Percentiles rank a stretch among this genome's conserved stretches.
Evolutionary conservation across 1,139 yeast genomes (phyloP).

Genomic region (Tardiomyces depauwii): DNA sequence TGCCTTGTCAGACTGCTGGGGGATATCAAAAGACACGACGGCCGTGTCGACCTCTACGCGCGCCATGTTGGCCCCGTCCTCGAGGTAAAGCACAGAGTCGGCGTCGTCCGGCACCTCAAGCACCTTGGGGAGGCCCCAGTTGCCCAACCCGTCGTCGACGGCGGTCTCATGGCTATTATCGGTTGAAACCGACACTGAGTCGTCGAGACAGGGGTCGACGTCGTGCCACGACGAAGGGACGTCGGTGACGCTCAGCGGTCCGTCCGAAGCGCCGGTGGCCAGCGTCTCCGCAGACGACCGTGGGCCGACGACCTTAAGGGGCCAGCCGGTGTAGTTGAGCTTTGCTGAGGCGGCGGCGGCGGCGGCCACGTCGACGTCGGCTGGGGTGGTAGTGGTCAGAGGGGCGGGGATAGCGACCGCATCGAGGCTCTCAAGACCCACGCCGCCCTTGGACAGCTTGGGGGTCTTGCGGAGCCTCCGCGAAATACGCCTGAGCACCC

Average conservation of each 20-base stretch:
- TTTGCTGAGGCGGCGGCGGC: not conserved
- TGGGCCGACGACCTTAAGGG: not conserved
- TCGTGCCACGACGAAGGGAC: not conserved
- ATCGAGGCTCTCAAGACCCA: slow-evolving; percentile 2
- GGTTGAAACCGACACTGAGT: slow-evolving; percentile 1
- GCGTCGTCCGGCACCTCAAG: slow-evolving; percentile 9
- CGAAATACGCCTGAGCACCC: not conserved
- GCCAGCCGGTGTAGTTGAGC: slow-evolving; percentile 1
- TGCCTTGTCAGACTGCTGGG: not conserved
- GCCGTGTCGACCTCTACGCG: not conserved
- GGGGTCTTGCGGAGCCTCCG: not conserved
- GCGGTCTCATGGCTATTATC: slow-evolving; percentile 2
- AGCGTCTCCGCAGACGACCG: not conserved
- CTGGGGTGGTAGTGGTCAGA: not conserved
- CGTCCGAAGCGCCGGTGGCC: not conserved
- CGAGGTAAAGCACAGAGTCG: slow-evolving; percentile 5
- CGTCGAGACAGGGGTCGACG: not conserved
- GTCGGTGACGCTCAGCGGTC: not conserved
- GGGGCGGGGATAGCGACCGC: slow-evolving; percentile 3
- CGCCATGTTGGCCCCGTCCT: slow-evolving; percentile 3
- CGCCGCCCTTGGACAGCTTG: not conserved
- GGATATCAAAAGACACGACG: not conserved
- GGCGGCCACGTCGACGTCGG: not conserved
- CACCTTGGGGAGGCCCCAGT: slow-evolving; percentile 18
- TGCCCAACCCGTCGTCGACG: slow-evolving; percentile 17